These are phyloP conservation scores for Lonicera japonica DNA, from an alignment of 129 eudicot species.

Conservation along the genomic window DNA sequence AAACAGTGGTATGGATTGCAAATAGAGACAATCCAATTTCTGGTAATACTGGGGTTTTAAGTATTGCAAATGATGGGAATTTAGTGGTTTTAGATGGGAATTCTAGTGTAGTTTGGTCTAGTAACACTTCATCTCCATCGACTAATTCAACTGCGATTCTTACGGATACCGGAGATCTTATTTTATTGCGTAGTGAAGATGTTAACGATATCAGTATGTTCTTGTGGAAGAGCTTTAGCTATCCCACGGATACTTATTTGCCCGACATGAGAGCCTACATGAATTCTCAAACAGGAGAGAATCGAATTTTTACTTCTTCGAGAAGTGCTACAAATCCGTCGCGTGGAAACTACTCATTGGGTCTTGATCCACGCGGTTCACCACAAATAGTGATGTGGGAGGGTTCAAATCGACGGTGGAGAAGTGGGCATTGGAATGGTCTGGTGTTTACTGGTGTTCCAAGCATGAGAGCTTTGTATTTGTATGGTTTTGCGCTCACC, in stretches of 20 bases:
- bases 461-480: slow-evolving; percentile 16
- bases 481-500: slow-evolving; percentile 26
- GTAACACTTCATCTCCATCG: slow-evolving; percentile 8
- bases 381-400: slow-evolving; percentile 47
- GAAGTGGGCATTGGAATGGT: slow-evolving; percentile 54
- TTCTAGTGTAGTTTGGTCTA: slow-evolving; percentile 33
- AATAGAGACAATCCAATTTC: slow-evolving; percentile 38
- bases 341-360: slow-evolving; percentile 37
- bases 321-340: slow-evolving; percentile 37
- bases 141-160: slow-evolving; percentile 29
- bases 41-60: slow-evolving; percentile 24
- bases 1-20: slow-evolving; percentile 51
- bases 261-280: slow-evolving; percentile 40
- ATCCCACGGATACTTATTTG: slow-evolving; percentile 47
- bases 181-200: slow-evolving; percentile 1
- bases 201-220: not conserved
- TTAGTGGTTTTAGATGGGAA: slow-evolving; percentile 23
- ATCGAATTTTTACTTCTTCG: slow-evolving; percentile 41
- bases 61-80: slow-evolving; percentile 28
- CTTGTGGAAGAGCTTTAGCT: slow-evolving; percentile 42
- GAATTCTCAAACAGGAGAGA: slow-evolving; percentile 12
- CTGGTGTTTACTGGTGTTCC: slow-evolving; percentile 33
- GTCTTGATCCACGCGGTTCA: slow-evolving; percentile 36
- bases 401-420: slow-evolving; percentile 29
- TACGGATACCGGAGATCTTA: slow-evolving; percentile 38